These are phyloP conservation scores for Suillus bovinus DNA, from an alignment of 768 basidiomycete species.

Conservation along the genomic window DNA sequence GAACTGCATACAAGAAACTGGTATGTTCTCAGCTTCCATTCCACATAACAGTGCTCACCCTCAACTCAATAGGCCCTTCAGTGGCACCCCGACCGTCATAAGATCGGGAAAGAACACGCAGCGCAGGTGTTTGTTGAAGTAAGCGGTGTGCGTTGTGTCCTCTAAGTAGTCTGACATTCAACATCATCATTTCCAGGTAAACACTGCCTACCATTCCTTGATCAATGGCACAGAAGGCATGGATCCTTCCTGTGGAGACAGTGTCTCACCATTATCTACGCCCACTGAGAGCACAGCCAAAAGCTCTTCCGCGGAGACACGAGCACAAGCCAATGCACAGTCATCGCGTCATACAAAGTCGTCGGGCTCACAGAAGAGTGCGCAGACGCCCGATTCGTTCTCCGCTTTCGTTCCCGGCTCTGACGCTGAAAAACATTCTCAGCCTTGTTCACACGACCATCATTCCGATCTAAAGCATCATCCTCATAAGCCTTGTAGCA, in stretches of 20 bases:
- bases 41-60: constrained; percentile 21
- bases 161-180: constrained; percentile 3
- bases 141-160: constrained; percentile 18
- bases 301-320: constrained; percentile 16
- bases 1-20: constrained; percentile 61
- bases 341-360: constrained; percentile 33
- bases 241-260: constrained; percentile 28
- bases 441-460: constrained; percentile 12
- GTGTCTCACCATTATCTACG: constrained; percentile 24
- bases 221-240: constrained; percentile 42
- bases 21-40: constrained; percentile 38
- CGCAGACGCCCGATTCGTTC: constrained; percentile 13
- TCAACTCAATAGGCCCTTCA: constrained; percentile 50
- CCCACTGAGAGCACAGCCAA: constrained; percentile 21
- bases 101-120: constrained; percentile 49
- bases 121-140: constrained; percentile 62
- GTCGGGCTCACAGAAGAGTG: constrained; percentile 30
- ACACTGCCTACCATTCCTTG: constrained; percentile 55
- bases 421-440: constrained; percentile 16
- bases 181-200: constrained; percentile 38
- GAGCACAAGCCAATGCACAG: constrained; percentile 22
- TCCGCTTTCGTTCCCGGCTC: constrained; percentile 14
- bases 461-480: constrained; percentile 20
- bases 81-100: constrained; percentile 71
- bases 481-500: constrained; percentile 12